Base-by-base conservation (phyloP, 495 filamentous ascomycete genomes). In the Arthonia radiata region DNA sequence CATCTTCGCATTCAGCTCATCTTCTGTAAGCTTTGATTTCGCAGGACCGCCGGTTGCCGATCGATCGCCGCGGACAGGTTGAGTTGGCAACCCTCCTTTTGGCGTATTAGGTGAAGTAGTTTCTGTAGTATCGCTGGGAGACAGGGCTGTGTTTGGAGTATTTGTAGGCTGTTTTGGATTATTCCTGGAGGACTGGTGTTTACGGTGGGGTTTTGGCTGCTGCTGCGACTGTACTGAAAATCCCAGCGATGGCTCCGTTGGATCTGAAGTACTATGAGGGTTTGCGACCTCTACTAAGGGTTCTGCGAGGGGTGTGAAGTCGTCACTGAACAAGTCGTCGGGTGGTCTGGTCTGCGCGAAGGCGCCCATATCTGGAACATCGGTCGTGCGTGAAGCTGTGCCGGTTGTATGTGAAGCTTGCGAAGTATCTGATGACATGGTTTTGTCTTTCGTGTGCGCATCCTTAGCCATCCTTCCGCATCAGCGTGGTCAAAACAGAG, bases 331-430 rank as follows among this genome's bases (percentile, higher is more conserved):
- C 10, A 76, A 46, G 42, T 76, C 68, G 34, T 78, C 70, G 10
- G 57, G 59, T 7, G 54, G 56, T 16, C 69, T 54, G 0, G 70
- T 71, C 37, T 74, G 71, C 11, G 68, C 68, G 35, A 74, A 74
- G n/a, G n/a, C n/a, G n/a, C n/a, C n/a, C n/a, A n/a, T n/a, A n/a
- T n/a, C n/a, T n/a, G n/a, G n/a, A n/a, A n/a, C n/a, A n/a, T n/a
- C n/a, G n/a, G n/a, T n/a, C n/a, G n/a, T n/a, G n/a, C n/a, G n/a
- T n/a, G n/a, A n/a, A n/a, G n/a, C n/a, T n/a, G n/a, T n/a, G n/a
- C n/a, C n/a, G n/a, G n/a, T n/a, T n/a, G n/a, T n/a, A n/a, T n/a
- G n/a, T n/a, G n/a, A n/a, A n/a, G n/a, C n/a, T n/a, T n/a, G n/a
- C n/a, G n/a, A n/a, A n/a, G n/a, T n/a, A n/a, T n/a, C n/a, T n/a